These are phyloP conservation scores for Nicotiana tabacum DNA, from an alignment of 257 asterid genomes.

Conservation along the genomic window DNA sequence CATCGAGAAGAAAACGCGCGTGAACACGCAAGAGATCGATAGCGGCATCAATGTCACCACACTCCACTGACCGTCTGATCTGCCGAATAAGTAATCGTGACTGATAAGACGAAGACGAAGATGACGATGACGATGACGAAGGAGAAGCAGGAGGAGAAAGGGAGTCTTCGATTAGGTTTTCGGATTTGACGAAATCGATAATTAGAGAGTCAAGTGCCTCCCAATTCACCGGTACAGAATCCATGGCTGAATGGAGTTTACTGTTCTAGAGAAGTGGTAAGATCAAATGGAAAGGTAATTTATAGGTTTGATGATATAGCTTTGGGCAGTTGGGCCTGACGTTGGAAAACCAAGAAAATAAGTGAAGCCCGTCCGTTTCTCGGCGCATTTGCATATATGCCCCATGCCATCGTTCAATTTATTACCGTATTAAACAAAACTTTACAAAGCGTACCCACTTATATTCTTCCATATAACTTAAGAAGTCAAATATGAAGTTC, in stretches of 20 bases:
- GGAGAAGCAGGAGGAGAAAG: conserved; percentile 35
- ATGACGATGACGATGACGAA: conserved; percentile 17
- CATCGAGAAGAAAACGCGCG: conserved; percentile 69
- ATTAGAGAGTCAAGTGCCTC: conserved; percentile 86
- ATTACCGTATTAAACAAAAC: no score
- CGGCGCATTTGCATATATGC: background rate
- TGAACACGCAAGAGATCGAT: conserved; percentile 54
- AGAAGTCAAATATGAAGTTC: no score
- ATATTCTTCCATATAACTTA: no score
- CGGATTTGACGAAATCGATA: conserved; percentile 85
- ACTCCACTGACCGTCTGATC: conserved; percentile 67
- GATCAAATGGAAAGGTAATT: background rate
- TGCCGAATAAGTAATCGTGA: conserved; percentile 77
- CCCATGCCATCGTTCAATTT: no score
- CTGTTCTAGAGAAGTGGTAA: background rate
- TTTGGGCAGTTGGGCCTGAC: background rate
- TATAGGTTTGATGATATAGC: background rate
- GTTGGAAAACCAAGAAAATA: background rate
- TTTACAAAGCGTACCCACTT: no score
- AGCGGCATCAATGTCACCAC: conserved; percentile 82
- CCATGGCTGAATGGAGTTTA: conserved; percentile 34
- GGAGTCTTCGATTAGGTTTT: conserved; percentile 62
- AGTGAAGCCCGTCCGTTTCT: background rate
- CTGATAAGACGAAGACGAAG: conserved; percentile 60
- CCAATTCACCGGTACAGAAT: conserved; percentile 80